Percentiles rank a stretch among this genome's conserved stretches.
Conservation (phyloP, 305 asterid species). For the Solanum aculeatissimum region DNA sequence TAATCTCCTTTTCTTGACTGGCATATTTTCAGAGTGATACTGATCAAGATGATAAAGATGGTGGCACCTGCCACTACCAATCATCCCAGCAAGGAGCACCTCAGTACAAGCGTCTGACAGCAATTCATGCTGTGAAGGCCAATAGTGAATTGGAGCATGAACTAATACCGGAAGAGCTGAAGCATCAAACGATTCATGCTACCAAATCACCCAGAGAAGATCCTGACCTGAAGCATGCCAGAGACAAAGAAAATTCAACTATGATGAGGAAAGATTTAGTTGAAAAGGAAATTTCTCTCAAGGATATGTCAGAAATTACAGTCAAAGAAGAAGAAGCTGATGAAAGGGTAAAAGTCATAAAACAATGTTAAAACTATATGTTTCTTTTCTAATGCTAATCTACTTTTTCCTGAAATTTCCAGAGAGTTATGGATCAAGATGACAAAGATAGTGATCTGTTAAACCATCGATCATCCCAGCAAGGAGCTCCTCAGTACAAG, state of each 20-base stretch:
- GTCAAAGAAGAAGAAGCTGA: not conserved
- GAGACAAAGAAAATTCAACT: constrained; percentile 23
- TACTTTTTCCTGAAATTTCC: not conserved
- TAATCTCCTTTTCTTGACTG: not conserved
- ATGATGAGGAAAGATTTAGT: constrained; percentile 40
- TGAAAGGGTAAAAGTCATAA: not conserved
- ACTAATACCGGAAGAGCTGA: constrained; percentile 38
- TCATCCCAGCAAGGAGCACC: not conserved
- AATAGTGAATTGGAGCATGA: not conserved
- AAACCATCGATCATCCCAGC: not conserved
- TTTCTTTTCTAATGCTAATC: not conserved
- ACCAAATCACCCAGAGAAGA: constrained; percentile 82
- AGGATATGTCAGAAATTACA: constrained; percentile 14
- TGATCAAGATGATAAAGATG: not conserved
- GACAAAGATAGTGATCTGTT: not conserved
- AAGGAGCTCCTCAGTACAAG: not conserved
- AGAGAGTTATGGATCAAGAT: not conserved
- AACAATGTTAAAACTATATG: not conserved
- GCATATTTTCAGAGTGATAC: not conserved
- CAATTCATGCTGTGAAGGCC: not conserved
- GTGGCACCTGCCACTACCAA: not conserved
- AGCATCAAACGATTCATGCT: constrained; percentile 55
- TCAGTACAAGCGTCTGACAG: not conserved
- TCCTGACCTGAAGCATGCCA: constrained; percentile 32
- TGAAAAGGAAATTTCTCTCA: constrained; percentile 29